Percentiles rank a stretch among this genome's conserved stretches.
Conservation (phyloP, 805 yeast species). For the Saccharomycopsis sp. region DNA sequence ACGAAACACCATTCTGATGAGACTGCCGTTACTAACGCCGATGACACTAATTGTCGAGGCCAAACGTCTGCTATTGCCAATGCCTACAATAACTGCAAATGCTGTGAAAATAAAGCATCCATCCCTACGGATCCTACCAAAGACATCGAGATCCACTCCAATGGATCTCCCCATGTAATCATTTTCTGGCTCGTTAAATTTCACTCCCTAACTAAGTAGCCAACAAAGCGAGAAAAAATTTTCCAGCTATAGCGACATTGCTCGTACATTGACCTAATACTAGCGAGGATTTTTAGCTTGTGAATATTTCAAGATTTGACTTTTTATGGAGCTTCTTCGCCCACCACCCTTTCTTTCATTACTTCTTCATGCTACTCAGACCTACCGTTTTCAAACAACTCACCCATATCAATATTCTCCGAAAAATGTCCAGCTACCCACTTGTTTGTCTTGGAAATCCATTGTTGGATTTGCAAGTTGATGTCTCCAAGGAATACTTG, state of each 20-base stretch:
- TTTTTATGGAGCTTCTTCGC: neutral
- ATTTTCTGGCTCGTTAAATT: no score
- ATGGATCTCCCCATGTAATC: no score
- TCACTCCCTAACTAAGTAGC: no score
- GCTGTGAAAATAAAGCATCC: no score
- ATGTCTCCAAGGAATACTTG: slow-evolving; percentile 60
- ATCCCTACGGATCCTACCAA: no score
- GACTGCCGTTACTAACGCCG: no score
- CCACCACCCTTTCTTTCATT: neutral
- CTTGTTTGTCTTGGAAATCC: slow-evolving; percentile 91
- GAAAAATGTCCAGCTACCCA: slow-evolving; percentile 35
- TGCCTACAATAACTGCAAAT: no score
- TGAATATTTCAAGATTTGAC: neutral
- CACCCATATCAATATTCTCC: neutral
- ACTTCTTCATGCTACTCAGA: neutral
- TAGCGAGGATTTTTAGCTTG: neutral
- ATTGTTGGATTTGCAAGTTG: slow-evolving; percentile 77
- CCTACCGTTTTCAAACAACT: neutral
- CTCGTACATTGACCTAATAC: no score
- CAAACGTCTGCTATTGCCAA: no score
- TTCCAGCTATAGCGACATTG: neutral
- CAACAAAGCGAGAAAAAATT: neutral
- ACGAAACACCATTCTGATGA: no score
- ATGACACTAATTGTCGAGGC: no score
- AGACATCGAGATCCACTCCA: no score